A percentile compares a stretch with the other conserved stretches of the same genome.
Evolutionary conservation across 2,329 filamentous ascomycete genomes (phyloP).

Genomic region (Trichoderma aggressivum): DNA sequence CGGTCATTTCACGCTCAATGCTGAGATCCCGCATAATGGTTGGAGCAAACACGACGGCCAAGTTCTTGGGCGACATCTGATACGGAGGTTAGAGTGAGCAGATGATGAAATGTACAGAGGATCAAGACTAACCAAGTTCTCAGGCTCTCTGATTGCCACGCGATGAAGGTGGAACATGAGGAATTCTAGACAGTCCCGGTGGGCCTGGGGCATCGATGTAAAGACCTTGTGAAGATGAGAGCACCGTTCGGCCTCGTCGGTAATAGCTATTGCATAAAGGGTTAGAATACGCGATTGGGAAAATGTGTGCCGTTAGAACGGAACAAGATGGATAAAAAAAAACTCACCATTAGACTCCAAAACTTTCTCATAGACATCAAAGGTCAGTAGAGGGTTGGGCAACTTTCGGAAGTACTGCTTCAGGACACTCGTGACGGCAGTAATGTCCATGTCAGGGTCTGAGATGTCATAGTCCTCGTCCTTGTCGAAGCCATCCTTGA

Average conservation of each 20-base stretch:
- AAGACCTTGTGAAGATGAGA: constrained; percentile 70
- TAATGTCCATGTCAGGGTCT: constrained; percentile 90
- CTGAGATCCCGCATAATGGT: constrained; percentile 93
- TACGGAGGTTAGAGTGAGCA: constrained; percentile 20
- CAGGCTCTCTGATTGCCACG: constrained; percentile 75
- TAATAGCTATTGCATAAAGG: constrained; percentile 52
- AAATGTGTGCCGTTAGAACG: neutral
- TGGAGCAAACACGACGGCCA: constrained; percentile 95
- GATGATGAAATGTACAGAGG: neutral
- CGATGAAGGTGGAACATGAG: constrained; percentile 88
- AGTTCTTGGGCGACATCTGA: constrained; percentile 91
- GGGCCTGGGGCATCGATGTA: constrained; percentile 73
- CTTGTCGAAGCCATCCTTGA: constrained; percentile 89
- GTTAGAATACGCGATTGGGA: neutral
- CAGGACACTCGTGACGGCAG: constrained; percentile 88
- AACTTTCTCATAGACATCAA: constrained; percentile 85
- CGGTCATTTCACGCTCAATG: constrained; percentile 90
- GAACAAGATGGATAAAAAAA: neutral
- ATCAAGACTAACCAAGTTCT: constrained; percentile 67
- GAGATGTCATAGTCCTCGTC: constrained; percentile 86
- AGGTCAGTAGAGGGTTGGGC: constrained; percentile 84
- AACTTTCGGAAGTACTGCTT: constrained; percentile 98
- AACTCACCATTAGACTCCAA: constrained; percentile 73
- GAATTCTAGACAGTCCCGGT: constrained; percentile 88
- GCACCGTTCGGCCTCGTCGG: constrained; percentile 64